Evolutionary conservation across 257 asterid genomes (phyloP).

Genomic region (Euphrasia confusa): DNA sequence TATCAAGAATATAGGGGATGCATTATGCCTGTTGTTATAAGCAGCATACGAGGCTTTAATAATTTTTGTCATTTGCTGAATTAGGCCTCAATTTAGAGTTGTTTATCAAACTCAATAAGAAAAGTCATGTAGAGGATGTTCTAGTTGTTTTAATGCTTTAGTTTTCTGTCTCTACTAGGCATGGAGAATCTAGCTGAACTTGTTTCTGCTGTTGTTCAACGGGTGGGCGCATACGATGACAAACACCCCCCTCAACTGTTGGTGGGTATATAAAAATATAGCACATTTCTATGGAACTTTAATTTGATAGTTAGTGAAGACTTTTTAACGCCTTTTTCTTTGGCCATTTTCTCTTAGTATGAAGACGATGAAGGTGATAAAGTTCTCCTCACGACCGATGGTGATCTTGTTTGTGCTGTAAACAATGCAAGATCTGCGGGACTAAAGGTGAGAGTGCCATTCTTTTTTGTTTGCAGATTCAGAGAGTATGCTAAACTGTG

Average conservation of each 20-base stretch:
- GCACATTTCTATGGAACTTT: neutral
- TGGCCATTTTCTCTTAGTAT: constrained; percentile 42
- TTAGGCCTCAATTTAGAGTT: neutral
- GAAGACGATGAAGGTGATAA: constrained; percentile 97
- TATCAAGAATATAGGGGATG: too few relatives aligned
- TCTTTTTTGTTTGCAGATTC: neutral
- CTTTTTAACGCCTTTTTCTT: constrained; percentile 17
- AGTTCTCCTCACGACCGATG: constrained; percentile 74
- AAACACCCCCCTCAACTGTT: constrained; percentile 57
- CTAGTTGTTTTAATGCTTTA: constrained; percentile 12
- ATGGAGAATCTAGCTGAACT: constrained; percentile 71
- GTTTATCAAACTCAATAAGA: neutral
- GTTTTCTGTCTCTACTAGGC: constrained; percentile 40
- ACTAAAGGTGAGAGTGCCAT: constrained; percentile 46
- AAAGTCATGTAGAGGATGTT: neutral
- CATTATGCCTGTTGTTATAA: too few relatives aligned
- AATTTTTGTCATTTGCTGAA: too few relatives aligned
- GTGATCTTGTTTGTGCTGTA: constrained; percentile 82
- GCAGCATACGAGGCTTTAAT: too few relatives aligned
- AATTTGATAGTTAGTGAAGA: neutral
- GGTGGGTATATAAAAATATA: constrained; percentile 45
- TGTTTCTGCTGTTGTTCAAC: constrained; percentile 62
- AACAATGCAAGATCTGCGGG: constrained; percentile 59
- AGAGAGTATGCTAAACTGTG: neutral
- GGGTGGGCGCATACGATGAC: constrained; percentile 49